Base-by-base conservation (phyloP, 352 stramenopile genomes). In the Halophytophthora batemanensis region DNA sequence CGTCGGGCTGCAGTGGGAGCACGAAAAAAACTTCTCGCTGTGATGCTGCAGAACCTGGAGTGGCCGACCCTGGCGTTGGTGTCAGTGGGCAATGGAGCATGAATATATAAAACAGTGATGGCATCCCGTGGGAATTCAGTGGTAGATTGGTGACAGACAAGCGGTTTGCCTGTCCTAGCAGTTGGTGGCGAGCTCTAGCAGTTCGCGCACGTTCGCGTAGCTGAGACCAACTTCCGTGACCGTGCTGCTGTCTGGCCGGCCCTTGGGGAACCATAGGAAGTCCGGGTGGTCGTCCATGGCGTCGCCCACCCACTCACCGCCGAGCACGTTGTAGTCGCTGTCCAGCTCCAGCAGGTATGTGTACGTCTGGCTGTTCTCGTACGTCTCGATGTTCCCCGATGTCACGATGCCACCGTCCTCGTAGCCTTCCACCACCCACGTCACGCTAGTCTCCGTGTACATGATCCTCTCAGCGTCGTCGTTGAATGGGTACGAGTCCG, bases 401-500 rank as follows among this genome's bases (percentile, higher is more conserved):
- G 49, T 40, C 29, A 70, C 58, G 13, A 69, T 53, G 6, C 56
- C 51, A 1, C 56, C 61, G 25, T 69, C 47, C 23, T 74, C 65
- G 41, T 53, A 45, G 17, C 45, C 49, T 44, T 74, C 61, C 12
- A 63, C 35, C 39, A 81, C 66, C 56, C 64, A 81, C 22, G 50
- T 61, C 18, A 81, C 45, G 22, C 25, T 61, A 2, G 46, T 76
- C 40, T 64, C 25, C 10, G 70, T 64, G 45, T 69, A 77, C 53
- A 61, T 49, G 43, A 81, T 61, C 22, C 41, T 50, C 44, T 51
- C 45, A 12, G 58, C 62, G 6, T 51, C 43, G 25, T 22, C 47
- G 43, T 77, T 77, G 61, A 81, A 81, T 42, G 64, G 64, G 41
- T 81, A 81, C 42, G 40, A 53, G n/a, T 37, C 45, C 29, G 60